These are phyloP conservation scores for Roridomyces roridus DNA, from an alignment of 768 basidiomycete species.

Conservation along the genomic window DNA sequence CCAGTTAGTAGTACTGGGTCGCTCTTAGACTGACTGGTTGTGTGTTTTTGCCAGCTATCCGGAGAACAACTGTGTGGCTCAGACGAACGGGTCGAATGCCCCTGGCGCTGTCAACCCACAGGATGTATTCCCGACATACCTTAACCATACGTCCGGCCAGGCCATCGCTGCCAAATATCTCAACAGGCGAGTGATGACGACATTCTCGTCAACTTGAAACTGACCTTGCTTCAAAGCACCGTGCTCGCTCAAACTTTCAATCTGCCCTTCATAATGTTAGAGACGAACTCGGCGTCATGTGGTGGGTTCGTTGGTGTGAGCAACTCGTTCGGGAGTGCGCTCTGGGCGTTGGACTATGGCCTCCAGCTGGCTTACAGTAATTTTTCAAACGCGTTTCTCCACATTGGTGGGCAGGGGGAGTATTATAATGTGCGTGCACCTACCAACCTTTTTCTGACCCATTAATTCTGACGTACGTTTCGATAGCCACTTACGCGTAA, in stretches of 20 bases:
- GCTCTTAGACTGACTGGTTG: no score
- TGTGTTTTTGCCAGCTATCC: no score
- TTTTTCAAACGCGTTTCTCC: constrained; percentile 36
- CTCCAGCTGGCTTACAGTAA: constrained; percentile 46
- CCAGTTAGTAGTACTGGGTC: no score
- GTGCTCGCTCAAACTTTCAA: constrained; percentile 45
- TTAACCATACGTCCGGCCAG: constrained; percentile 53
- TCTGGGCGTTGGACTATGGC: constrained; percentile 69
- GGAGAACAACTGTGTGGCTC: no score
- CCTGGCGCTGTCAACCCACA: no score
- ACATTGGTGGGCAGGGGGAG: constrained; percentile 29
- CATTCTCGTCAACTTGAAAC: background rate
- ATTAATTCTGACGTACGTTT: constrained; percentile 25
- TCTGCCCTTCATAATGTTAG: constrained; percentile 67
- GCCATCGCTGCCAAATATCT: constrained; percentile 58
- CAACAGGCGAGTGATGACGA: background rate
- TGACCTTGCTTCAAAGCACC: constrained; percentile 41
- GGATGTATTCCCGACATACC: no score
- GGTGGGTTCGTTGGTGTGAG: constrained; percentile 71
- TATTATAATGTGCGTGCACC: constrained; percentile 32
- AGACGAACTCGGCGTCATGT: constrained; percentile 74
- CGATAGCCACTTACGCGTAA: constrained; percentile 40
- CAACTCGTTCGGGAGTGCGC: constrained; percentile 65
- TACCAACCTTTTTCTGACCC: constrained; percentile 34
- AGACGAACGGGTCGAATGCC: no score